Evolutionary conservation across 2,329 filamentous ascomycete genomes (phyloP).

Genomic region (Trichoderma sp.): DNA sequence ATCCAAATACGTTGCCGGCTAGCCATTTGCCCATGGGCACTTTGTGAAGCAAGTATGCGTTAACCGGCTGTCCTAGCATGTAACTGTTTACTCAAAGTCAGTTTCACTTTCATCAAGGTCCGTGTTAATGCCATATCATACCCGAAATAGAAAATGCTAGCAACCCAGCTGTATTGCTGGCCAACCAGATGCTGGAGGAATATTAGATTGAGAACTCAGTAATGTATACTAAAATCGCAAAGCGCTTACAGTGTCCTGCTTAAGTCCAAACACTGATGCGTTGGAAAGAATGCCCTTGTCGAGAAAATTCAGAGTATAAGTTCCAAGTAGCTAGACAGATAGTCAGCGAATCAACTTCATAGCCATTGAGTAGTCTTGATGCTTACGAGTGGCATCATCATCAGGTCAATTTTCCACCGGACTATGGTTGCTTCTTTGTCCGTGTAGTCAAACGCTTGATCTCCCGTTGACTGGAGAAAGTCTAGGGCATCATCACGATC

Average conservation of each 20-base stretch:
- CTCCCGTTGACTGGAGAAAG: background rate
- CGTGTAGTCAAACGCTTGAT: slow-evolving; percentile 10
- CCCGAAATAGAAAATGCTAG: background rate
- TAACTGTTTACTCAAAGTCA: background rate
- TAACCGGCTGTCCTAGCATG: background rate
- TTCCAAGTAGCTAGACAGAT: background rate
- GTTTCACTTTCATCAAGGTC: background rate
- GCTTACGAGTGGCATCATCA: slow-evolving; percentile 24
- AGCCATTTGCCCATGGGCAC: slow-evolving; percentile 23
- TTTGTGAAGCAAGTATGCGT: slow-evolving; percentile 20
- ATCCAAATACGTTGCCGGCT: slow-evolving; percentile 10
- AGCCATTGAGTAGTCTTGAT: background rate
- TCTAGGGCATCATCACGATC: background rate
- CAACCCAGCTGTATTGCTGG: background rate
- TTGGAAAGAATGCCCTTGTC: background rate
- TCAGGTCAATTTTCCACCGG: slow-evolving; percentile 25
- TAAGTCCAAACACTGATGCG: background rate
- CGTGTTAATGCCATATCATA: background rate
- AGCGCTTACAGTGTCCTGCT: background rate
- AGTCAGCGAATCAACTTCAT: background rate
- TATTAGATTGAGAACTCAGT: background rate
- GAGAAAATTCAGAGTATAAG: background rate
- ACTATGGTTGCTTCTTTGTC: slow-evolving; percentile 20
- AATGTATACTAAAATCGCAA: background rate
- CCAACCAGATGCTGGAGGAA: background rate